phyloP scores from a whole-genome alignment of 148 eudicot species.

The Arctostaphylos glauca region DNA sequence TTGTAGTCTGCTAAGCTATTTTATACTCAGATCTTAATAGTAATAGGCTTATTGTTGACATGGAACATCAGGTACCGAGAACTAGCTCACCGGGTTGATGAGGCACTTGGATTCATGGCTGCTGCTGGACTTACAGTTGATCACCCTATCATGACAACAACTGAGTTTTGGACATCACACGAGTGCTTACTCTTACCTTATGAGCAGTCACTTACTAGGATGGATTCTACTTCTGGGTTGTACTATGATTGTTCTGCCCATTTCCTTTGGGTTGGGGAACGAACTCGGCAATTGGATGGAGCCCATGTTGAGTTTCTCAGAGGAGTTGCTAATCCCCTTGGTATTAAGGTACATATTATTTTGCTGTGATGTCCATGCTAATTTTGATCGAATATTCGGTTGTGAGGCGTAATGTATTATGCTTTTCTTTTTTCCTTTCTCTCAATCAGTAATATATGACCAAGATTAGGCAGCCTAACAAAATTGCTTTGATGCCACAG shows the following conservation, averaged over 20 bases:
- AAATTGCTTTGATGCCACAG: constrained; percentile 33
- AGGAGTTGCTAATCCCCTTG: constrained; percentile 94
- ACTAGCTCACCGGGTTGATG: constrained; percentile 84
- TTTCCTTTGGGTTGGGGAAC: constrained; percentile 90
- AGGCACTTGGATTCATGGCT: constrained; percentile 93
- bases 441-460: not conserved
- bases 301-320: constrained; percentile 91
- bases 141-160: constrained; percentile 77
- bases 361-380: not conserved
- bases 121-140: constrained; percentile 93
- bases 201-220: constrained; percentile 83
- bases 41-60: constrained; percentile 8
- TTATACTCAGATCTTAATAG: not conserved
- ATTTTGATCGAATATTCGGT: not conserved
- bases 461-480: not conserved
- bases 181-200: constrained; percentile 89
- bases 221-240: constrained; percentile 83
- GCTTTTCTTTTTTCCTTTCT: not conserved
- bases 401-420: not conserved
- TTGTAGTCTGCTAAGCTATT: not conserved
- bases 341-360: constrained; percentile 63
- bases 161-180: constrained; percentile 96
- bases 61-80: constrained; percentile 67
- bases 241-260: constrained; percentile 95
- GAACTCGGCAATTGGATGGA: constrained; percentile 91